These are phyloP conservation scores for Cryptococcus floricola DNA, from an alignment of 1,284 basidiomycete species.

Conservation along the genomic window DNA sequence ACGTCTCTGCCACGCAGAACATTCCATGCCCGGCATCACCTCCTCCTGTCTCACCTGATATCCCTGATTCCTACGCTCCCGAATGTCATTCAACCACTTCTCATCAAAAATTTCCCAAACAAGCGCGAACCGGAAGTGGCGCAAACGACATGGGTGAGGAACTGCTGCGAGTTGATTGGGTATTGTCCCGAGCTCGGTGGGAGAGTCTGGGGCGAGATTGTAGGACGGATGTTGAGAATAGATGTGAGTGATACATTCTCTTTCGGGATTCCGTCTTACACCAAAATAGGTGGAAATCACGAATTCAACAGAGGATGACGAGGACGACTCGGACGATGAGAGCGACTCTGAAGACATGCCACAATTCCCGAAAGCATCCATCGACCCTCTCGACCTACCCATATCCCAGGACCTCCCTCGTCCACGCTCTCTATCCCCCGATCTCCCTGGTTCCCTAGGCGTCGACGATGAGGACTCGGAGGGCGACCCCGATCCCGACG, in stretches of 20 bases:
- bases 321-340: constrained; percentile 61
- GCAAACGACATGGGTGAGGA: constrained; percentile 89
- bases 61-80: constrained; percentile 85
- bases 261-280: not conserved
- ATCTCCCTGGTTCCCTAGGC: constrained; percentile 43
- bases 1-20: constrained; percentile 62
- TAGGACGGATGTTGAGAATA: constrained; percentile 89
- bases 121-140: constrained; percentile 78
- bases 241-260: constrained; percentile 63
- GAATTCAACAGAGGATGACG: constrained; percentile 87
- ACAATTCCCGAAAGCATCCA: constrained; percentile 32
- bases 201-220: constrained; percentile 74
- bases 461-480: constrained; percentile 60
- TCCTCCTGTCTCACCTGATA: constrained; percentile 76
- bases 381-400: constrained; percentile 78
- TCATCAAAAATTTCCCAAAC: constrained; percentile 83
- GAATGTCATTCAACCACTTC: constrained; percentile 75
- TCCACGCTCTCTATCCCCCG: constrained; percentile 13
- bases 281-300: constrained; percentile 83
- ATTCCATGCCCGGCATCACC: constrained; percentile 84
- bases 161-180: constrained; percentile 74
- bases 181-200: constrained; percentile 90
- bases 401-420: constrained; percentile 59
- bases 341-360: constrained; percentile 53
- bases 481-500: constrained; percentile 48